phyloP scores from a whole-genome alignment of 2,329 filamentous ascomycete species.

The Exophiala viscosa region DNA sequence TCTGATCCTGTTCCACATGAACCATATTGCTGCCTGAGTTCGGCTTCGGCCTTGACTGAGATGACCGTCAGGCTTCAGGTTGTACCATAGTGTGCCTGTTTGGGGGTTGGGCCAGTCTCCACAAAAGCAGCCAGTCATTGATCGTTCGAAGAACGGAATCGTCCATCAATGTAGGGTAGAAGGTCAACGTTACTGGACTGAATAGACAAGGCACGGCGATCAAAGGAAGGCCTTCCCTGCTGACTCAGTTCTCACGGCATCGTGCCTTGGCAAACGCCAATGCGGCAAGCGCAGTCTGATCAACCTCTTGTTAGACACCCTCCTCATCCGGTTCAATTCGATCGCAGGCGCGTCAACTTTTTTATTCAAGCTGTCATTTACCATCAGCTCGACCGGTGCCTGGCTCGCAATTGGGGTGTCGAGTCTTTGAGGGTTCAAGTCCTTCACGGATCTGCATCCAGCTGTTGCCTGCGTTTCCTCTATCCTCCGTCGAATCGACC shows the following conservation, averaged over 20 bases:
- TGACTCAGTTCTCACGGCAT: background rate
- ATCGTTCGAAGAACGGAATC: too few species aligned
- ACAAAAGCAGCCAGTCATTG: too few species aligned
- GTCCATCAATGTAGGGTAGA: too few species aligned
- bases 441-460: slow-evolving; percentile 1
- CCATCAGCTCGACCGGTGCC: background rate
- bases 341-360: slow-evolving; percentile 9
- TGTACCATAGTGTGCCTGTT: too few species aligned
- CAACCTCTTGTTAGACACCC: background rate
- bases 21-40: too few species aligned
- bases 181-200: too few species aligned
- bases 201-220: too few species aligned
- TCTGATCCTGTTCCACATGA: too few species aligned
- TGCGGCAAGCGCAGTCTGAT: background rate
- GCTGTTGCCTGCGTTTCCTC: slow-evolving; percentile 9
- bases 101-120: too few species aligned
- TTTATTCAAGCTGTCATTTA: slow-evolving; percentile 1
- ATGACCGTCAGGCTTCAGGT: background rate
- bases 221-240: too few species aligned
- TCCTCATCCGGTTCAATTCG: background rate
- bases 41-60: background rate
- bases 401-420: slow-evolving; percentile 5
- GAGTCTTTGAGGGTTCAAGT: slow-evolving; percentile 1
- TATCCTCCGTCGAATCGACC: background rate
- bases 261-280: background rate